Evolutionary conservation across 108 stramenopile genomes (phyloP).

Genomic region (Fragilaria crotonensis): DNA sequence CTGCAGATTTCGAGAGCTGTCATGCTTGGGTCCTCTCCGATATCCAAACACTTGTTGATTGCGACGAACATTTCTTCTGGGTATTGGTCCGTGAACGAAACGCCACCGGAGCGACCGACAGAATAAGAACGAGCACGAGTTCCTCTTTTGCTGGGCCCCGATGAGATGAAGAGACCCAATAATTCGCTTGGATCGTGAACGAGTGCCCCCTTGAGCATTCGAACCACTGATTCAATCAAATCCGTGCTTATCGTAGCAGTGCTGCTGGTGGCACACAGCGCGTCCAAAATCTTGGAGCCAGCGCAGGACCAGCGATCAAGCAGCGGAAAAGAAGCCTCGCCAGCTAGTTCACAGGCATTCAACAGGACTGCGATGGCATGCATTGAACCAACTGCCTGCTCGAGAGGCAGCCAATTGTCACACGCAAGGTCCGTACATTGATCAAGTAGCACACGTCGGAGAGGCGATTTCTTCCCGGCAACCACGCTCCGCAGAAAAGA

Average conservation of each 20-base stretch:
- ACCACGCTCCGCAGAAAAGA: constrained; percentile 15
- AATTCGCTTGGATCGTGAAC: constrained; percentile 25
- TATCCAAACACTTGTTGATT: constrained; percentile 36
- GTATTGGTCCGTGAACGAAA: constrained; percentile 44
- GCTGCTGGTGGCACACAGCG: constrained; percentile 9
- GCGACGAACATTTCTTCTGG: constrained; percentile 54
- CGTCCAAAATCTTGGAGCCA: constrained; percentile 45
- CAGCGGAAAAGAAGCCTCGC: constrained; percentile 59
- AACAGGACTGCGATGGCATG: constrained; percentile 36
- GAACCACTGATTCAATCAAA: constrained; percentile 29
- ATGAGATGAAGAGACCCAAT: constrained; percentile 42
- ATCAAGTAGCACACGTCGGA: no score
- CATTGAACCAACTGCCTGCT: constrained; percentile 25
- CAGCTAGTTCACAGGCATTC: constrained; percentile 51
- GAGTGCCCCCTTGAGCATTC: constrained; percentile 68
- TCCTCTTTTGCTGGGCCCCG: constrained; percentile 62
- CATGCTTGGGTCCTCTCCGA: constrained; percentile 6
- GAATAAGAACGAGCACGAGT: constrained; percentile 71
- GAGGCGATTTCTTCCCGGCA: no score
- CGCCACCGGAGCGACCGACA: constrained; percentile 45
- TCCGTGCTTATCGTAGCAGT: constrained; percentile 3
- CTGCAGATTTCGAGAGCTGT: constrained; percentile 16
- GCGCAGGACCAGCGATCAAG: constrained; percentile 45
- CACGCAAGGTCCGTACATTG: constrained; percentile 9
- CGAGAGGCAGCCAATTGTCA: constrained; percentile 11